Conservation (phyloP, 1,139 yeast genomes). For the Suhomyces guaymorum region DNA sequence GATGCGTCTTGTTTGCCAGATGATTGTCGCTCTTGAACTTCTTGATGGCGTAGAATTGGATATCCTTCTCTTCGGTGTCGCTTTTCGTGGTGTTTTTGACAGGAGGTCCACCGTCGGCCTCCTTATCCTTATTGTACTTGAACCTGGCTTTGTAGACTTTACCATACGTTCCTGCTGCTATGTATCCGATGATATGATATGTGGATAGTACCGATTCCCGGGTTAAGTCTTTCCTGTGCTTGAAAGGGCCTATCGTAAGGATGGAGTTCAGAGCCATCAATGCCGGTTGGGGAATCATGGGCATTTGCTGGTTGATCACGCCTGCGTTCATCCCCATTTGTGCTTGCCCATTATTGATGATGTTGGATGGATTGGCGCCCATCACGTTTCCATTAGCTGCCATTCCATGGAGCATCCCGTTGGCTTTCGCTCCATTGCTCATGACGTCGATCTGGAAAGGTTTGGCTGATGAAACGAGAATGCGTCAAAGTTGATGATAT, state of each 20-base stretch:
- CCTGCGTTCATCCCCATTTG: slow-evolving; percentile 4
- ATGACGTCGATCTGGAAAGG: neutral
- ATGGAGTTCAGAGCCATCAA: slow-evolving; percentile 70
- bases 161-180: slow-evolving; percentile 98
- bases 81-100: slow-evolving; percentile 2
- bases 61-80: slow-evolving; percentile 6
- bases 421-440: slow-evolving; percentile 6
- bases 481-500: no score
- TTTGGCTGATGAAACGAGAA: no score
- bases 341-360: slow-evolving; percentile 4
- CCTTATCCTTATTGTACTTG: slow-evolving; percentile 26
- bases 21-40: slow-evolving; percentile 94
- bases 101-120: slow-evolving; percentile 3
- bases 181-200: slow-evolving; percentile 88
- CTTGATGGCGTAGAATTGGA: slow-evolving; percentile 73
- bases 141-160: slow-evolving; percentile 88
- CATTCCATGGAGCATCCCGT: slow-evolving; percentile 7
- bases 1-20: slow-evolving; percentile 33
- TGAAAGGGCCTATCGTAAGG: slow-evolving; percentile 71
- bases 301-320: slow-evolving; percentile 14
- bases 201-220: slow-evolving; percentile 74
- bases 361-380: slow-evolving; percentile 6
- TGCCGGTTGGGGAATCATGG: slow-evolving; percentile 38
- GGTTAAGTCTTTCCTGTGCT: slow-evolving; percentile 67
- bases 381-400: slow-evolving; percentile 6